Percentiles rank a stretch among this genome's conserved stretches.
Evolutionary conservation across 2,329 filamentous ascomycete species (phyloP).

Genomic region (Cladosporium sphaerospermum): DNA sequence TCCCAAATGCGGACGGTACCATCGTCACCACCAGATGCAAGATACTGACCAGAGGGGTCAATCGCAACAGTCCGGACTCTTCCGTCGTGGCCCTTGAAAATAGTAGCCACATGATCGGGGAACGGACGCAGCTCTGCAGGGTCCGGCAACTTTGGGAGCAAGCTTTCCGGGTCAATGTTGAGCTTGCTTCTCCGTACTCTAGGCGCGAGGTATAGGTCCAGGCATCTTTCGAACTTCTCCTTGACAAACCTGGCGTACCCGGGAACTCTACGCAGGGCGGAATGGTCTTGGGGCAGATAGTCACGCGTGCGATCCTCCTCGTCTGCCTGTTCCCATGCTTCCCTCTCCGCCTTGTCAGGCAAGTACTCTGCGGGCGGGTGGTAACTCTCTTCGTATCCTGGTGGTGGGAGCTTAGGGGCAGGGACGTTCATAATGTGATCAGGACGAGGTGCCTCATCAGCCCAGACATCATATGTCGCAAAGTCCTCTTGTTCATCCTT

Average conservation of each 20-base stretch:
- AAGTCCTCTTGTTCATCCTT: conserved; percentile 64
- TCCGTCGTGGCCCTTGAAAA: conserved; percentile 83
- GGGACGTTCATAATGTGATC: conserved; percentile 92
- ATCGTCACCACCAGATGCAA: conserved; percentile 91
- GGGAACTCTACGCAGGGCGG: conserved; percentile 82
- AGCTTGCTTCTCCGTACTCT: conserved; percentile 86
- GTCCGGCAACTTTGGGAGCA: conserved; percentile 86
- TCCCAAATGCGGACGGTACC: conserved; percentile 90
- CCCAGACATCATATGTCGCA: conserved; percentile 85
- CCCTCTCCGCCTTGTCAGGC: conserved; percentile 75
- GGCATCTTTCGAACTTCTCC: conserved; percentile 89
- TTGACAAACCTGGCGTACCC: conserved; percentile 87
- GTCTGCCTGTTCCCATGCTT: conserved; percentile 77
- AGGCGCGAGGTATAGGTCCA: conserved; percentile 92
- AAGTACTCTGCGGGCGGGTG: conserved; percentile 94
- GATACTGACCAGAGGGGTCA: conserved; percentile 76
- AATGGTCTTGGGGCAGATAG: conserved; percentile 76
- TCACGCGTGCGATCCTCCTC: conserved; percentile 87
- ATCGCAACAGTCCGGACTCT: conserved; percentile 78
- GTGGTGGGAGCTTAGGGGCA: conserved; percentile 86
- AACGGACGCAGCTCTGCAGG: conserved; percentile 93
- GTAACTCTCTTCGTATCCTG: conserved; percentile 92
- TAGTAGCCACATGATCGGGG: conserved; percentile 79
- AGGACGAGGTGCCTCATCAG: conserved; percentile 75
- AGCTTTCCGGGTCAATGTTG: conserved; percentile 90